A percentile compares a stretch with the other conserved stretches of the same genome.
Evolutionary conservation across 306 rosid genomes (phyloP).

Genomic region (Cucurbita pepo): DNA sequence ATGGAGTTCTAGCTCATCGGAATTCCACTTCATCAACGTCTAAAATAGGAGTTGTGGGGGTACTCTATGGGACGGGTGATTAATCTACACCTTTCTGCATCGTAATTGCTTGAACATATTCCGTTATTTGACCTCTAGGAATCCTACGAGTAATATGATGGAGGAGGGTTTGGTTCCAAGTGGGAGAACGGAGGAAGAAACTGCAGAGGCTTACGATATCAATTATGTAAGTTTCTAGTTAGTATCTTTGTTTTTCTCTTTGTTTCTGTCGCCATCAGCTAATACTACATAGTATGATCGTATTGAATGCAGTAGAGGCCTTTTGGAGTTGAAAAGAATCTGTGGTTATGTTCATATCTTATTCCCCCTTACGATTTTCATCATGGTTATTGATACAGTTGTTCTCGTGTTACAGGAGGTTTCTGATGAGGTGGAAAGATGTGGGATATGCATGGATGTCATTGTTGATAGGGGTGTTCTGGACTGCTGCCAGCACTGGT

Average conservation of each 20-base stretch:
- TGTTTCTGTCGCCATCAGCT: neutral
- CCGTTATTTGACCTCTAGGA: slow-evolving; percentile 1
- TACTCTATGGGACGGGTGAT: neutral
- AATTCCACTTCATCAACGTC: neutral
- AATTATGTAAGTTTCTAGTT: slow-evolving; percentile 28
- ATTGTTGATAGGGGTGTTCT: slow-evolving; percentile 83
- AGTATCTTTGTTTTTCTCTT: neutral
- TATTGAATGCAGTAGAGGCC: neutral
- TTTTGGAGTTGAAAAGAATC: neutral
- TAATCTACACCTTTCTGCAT: neutral
- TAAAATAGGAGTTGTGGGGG: neutral
- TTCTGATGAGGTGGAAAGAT: slow-evolving; percentile 50
- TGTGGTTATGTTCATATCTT: neutral
- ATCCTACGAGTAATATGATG: slow-evolving; percentile 17
- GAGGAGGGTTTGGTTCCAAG: slow-evolving; percentile 42
- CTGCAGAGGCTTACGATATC: slow-evolving; percentile 25
- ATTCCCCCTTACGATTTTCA: neutral
- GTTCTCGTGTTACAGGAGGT: slow-evolving; percentile 28
- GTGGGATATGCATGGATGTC: slow-evolving; percentile 93
- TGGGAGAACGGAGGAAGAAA: slow-evolving; percentile 31
- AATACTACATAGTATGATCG: neutral
- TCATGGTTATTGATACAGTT: neutral
- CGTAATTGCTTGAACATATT: neutral
- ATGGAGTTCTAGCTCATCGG: neutral
- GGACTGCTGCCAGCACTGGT: slow-evolving; percentile 99